Evolutionary conservation across 2,329 filamentous ascomycete species (phyloP).

Genomic region (Mycosphaerella arachidis): DNA sequence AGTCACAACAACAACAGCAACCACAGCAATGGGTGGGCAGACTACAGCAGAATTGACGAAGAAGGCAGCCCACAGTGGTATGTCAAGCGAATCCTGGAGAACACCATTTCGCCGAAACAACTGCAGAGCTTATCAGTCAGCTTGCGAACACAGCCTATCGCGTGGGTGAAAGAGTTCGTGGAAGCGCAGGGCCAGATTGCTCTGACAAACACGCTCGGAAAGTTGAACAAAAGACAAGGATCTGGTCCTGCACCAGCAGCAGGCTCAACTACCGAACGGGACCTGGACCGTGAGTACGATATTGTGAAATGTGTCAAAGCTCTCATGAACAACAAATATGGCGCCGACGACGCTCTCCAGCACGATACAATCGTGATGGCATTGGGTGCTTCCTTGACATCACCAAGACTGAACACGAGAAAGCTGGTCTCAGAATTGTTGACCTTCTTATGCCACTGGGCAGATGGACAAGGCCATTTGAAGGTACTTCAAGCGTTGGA

Average conservation of each 20-base stretch:
- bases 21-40: conserved; percentile 52
- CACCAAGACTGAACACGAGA: conserved; percentile 80
- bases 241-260: conserved; percentile 64
- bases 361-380: conserved; percentile 89
- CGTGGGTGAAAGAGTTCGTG: conserved; percentile 92
- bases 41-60: conserved; percentile 66
- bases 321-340: conserved; percentile 98
- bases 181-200: conserved; percentile 97
- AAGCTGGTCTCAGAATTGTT: conserved; percentile 95
- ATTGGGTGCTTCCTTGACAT: conserved; percentile 79
- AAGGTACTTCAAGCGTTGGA: conserved; percentile 94
- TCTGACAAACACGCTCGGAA: conserved; percentile 85
- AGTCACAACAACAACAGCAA: conserved; percentile 56
- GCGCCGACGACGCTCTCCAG: conserved; percentile 86
- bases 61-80: conserved; percentile 98
- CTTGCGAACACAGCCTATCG: conserved; percentile 90
- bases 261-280: conserved; percentile 63
- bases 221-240: conserved; percentile 84
- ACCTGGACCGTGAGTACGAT: conserved; percentile 88
- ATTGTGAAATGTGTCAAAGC: conserved; percentile 97
- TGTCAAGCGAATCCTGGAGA: conserved; percentile 93
- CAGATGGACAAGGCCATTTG: conserved; percentile 77
- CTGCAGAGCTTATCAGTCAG: conserved; percentile 92
- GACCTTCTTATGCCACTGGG: conserved; percentile 95
- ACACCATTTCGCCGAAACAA: conserved; percentile 85